Evolutionary conservation across 352 stramenopile species (phyloP), one percentile per base, ranked within the genome.

Genomic region (Thalassiosira sp.): DNA sequence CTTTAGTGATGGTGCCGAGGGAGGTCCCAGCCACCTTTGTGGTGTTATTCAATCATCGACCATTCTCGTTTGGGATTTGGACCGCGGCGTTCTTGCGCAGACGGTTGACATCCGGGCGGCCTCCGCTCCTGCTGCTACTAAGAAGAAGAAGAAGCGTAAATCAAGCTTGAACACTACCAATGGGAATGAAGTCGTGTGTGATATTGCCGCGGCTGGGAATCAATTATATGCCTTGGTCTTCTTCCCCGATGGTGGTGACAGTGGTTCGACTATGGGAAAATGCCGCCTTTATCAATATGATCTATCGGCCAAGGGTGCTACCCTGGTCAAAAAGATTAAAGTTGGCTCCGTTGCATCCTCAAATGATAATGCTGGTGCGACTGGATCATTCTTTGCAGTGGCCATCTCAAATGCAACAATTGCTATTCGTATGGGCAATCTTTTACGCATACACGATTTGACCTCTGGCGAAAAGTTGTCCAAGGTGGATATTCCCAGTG

Each of bases 21-120:
- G 10, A 28, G 11, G 18, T 0, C 59, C 57, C n/a, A 42, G 18
- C 27, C 68, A 43, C 31, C 27, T 79, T 1, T 72, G 60, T 22
- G 75, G 60, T 3, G 25, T 62, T 33, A 18, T 20, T 20, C 45
- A 28, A 33, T 68, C 57, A 3, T 33, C 37, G 0, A 45, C 67
- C 16, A 58, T 87, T 16, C 40, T 79, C 3, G 27, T 84, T 11
- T 87, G 71, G 69, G 79, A 87, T 63, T 52, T 87, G 7, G 61
- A 84, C 27, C 57, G 79, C 8, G 75, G 79, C 0, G 73, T 87
- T 1, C 27, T 81, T 15, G 66, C 79, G 5, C 40, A 69, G 6
- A 71, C 64, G 7, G 45, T 83, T 11, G 27, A 78, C 31, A 31
- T 72, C 13, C 70, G 51, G 5, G 15, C 13, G 16, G 33, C 18